Percentiles rank a stretch among this genome's conserved stretches.
These are phyloP conservation scores for Trametes maxima DNA, from an alignment of 768 basidiomycete genomes.

Conservation along the genomic window DNA sequence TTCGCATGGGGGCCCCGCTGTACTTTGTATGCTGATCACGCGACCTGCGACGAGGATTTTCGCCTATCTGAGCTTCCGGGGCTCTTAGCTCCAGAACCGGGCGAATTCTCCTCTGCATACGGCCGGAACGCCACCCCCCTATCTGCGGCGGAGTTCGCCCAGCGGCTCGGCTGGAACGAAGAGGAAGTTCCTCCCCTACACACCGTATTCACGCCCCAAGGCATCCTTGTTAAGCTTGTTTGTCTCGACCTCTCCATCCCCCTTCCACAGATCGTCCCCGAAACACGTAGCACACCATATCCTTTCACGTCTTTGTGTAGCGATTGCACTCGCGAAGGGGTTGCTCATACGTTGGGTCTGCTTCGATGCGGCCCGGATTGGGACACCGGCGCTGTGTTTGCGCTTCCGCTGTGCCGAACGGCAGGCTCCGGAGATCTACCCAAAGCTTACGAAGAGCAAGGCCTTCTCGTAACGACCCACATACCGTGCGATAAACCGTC, in stretches of 20 bases:
- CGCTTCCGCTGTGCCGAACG: too few species aligned
- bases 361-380: too few species aligned
- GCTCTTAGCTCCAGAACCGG: neutral
- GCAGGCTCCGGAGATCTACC: too few species aligned
- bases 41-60: neutral
- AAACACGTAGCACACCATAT: too few species aligned
- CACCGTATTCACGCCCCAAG: neutral
- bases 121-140: neutral
- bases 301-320: too few species aligned
- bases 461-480: too few species aligned
- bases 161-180: neutral
- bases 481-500: too few species aligned
- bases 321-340: too few species aligned
- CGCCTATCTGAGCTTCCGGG: neutral
- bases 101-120: neutral
- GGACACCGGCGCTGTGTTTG: too few species aligned
- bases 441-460: too few species aligned
- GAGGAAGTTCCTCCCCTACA: neutral
- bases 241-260: neutral
- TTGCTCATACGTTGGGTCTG: too few species aligned
- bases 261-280: constrained; percentile 41
- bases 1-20: neutral
- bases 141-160: neutral
- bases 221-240: neutral
- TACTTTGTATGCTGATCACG: neutral